These are phyloP conservation scores for Catharanthus roseus DNA, from an alignment of 257 asterid genomes.

Conservation along the genomic window DNA sequence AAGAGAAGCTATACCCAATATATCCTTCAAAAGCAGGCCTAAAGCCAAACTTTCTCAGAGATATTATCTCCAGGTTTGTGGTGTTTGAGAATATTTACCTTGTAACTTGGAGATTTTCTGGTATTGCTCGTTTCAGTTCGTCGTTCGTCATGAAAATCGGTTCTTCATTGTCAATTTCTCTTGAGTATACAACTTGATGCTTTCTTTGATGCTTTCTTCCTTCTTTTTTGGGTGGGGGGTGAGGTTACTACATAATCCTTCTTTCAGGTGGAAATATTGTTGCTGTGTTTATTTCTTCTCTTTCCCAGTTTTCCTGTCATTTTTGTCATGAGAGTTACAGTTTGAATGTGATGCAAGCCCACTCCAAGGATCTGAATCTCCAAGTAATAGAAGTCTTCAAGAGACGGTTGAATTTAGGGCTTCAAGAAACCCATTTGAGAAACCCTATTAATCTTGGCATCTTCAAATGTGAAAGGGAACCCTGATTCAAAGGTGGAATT, in stretches of 20 bases:
- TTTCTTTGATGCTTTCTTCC: not conserved
- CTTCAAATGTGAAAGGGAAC: too few species aligned
- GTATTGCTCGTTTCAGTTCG: not conserved
- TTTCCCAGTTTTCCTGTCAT: not conserved
- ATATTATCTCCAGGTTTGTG: slow-evolving; percentile 67
- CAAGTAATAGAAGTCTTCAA: too few species aligned
- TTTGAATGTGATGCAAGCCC: too few species aligned
- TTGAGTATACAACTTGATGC: not conserved
- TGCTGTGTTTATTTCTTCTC: not conserved
- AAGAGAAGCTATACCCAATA: slow-evolving; percentile 89
- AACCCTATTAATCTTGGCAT: too few species aligned
- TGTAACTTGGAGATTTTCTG: not conserved
- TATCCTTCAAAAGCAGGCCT: slow-evolving; percentile 93
- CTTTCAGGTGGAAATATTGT: not conserved
- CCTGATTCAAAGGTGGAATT: too few species aligned
- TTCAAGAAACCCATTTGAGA: too few species aligned
- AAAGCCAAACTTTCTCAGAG: slow-evolving; percentile 64
- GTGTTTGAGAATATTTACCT: not conserved
- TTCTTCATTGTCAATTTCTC: not conserved
- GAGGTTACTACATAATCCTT: not conserved
- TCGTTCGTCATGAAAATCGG: not conserved
- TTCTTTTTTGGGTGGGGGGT: too few species aligned
- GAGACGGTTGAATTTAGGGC: too few species aligned
- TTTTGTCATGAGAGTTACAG: not conserved
- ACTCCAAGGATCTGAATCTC: too few species aligned